Percentiles rank a stretch among this genome's conserved stretches.
phyloP scores from a whole-genome alignment of 2,329 filamentous ascomycete species.

The Sclerotinia minor region DNA sequence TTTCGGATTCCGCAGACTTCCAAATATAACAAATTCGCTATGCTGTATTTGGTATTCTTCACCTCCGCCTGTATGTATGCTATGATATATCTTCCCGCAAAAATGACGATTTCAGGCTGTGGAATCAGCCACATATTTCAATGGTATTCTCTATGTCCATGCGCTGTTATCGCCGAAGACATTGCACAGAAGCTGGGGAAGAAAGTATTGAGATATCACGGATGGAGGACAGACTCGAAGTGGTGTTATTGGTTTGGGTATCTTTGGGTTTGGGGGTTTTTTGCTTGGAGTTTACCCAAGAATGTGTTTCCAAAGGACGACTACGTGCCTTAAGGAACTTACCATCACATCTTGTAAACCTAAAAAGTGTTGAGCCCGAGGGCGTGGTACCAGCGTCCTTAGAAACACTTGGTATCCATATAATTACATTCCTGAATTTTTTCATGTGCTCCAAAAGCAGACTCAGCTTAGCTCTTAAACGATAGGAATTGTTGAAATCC shows the following conservation, averaged over 20 bases:
- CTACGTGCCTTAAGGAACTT: background rate
- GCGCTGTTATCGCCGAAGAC: conserved; percentile 9
- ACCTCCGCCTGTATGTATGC: conserved; percentile 7
- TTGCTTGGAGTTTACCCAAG: conserved; percentile 15
- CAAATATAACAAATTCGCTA: background rate
- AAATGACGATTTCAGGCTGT: background rate
- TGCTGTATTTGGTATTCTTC: background rate
- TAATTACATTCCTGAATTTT: background rate
- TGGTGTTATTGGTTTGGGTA: conserved; percentile 15
- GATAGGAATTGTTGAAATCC: background rate
- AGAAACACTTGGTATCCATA: background rate
- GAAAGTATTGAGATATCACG: background rate
- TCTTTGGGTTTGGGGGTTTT: conserved; percentile 17
- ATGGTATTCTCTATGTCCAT: conserved; percentile 11
- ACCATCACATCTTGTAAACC: background rate
- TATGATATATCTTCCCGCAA: background rate
- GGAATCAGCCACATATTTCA: conserved; percentile 12
- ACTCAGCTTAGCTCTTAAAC: background rate
- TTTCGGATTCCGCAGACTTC: conserved; percentile 2
- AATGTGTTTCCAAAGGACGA: conserved; percentile 9
- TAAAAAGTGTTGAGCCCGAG: background rate
- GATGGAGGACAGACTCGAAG: background rate
- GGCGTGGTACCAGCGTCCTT: background rate
- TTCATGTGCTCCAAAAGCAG: background rate
- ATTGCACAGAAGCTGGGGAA: background rate